These are phyloP conservation scores for Hemisphaericaspora nanyangensis DNA, from an alignment of 805 yeast genomes.

Conservation along the genomic window DNA sequence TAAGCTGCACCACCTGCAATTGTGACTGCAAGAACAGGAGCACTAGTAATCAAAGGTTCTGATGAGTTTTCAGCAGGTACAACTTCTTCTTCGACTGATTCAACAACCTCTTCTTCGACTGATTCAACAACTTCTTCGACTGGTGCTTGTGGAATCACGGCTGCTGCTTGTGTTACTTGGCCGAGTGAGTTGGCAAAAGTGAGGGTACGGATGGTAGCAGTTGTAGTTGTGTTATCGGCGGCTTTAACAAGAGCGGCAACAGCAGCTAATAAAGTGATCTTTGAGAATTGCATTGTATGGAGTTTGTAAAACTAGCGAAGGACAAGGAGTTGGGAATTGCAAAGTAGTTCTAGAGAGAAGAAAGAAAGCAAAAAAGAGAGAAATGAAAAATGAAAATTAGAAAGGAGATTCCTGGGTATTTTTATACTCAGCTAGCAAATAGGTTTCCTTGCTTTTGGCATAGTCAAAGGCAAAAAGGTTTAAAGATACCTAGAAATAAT, in stretches of 20 bases:
- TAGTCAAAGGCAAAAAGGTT: too few relatives aligned
- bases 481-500: too few relatives aligned
- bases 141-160: constrained; percentile 21
- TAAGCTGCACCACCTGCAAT: too few relatives aligned
- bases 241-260: constrained; percentile 27
- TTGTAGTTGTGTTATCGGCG: constrained; percentile 26
- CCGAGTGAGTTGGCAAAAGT: too few relatives aligned
- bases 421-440: too few relatives aligned
- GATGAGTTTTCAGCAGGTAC: constrained; percentile 38
- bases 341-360: too few relatives aligned
- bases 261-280: constrained; percentile 32
- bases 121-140: constrained; percentile 17
- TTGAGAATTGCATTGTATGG: constrained; percentile 40
- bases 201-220: constrained; percentile 9
- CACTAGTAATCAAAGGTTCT: constrained; percentile 13
- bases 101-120: constrained; percentile 32
- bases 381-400: too few relatives aligned
- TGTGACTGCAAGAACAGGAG: constrained; percentile 15
- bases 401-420: too few relatives aligned
- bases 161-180: constrained; percentile 7
- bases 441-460: too few relatives aligned
- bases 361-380: too few relatives aligned
- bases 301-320: constrained; percentile 21
- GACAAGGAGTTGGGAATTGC: constrained; percentile 34
- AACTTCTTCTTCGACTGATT: constrained; percentile 52